phyloP scores from a whole-genome alignment of 2,329 filamentous ascomycete species.

The Beauveria sp. region DNA sequence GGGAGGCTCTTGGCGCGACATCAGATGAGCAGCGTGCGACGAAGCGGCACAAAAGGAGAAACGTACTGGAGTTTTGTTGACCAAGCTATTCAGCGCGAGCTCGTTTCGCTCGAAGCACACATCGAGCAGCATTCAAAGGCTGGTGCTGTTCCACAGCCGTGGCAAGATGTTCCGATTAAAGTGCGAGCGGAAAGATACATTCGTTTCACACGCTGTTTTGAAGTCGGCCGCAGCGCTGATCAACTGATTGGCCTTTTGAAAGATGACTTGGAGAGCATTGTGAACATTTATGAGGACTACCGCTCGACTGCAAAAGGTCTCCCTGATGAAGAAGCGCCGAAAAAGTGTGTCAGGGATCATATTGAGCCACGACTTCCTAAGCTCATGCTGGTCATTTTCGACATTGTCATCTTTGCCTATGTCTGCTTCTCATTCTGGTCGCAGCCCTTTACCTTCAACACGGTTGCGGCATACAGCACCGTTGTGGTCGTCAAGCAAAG shows the following conservation, averaged over 20 bases:
- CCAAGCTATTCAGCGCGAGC: constrained; percentile 10
- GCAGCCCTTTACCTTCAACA: constrained; percentile 17
- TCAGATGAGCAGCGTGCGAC: constrained; percentile 9
- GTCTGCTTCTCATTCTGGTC: constrained; percentile 16
- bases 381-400: constrained; percentile 15
- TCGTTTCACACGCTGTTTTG: constrained; percentile 14
- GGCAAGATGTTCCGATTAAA: constrained; percentile 13
- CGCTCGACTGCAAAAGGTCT: neutral
- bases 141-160: neutral
- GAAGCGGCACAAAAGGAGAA: neutral
- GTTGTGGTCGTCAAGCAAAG: constrained; percentile 16
- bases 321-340: neutral
- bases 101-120: constrained; percentile 9
- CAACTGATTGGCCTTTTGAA: constrained; percentile 15
- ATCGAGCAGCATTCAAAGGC: neutral
- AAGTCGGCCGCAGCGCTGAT: constrained; percentile 13
- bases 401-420: constrained; percentile 15
- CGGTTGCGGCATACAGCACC: constrained; percentile 14
- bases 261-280: constrained; percentile 15
- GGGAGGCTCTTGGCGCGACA: constrained; percentile 10
- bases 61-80: constrained; percentile 11
- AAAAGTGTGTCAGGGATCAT: neutral
- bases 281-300: constrained; percentile 16
- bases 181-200: constrained; percentile 15
- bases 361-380: constrained; percentile 14